Base-by-base conservation (phyloP, 176 grass and related monocot species). In the Oryza coarctata region DNA sequence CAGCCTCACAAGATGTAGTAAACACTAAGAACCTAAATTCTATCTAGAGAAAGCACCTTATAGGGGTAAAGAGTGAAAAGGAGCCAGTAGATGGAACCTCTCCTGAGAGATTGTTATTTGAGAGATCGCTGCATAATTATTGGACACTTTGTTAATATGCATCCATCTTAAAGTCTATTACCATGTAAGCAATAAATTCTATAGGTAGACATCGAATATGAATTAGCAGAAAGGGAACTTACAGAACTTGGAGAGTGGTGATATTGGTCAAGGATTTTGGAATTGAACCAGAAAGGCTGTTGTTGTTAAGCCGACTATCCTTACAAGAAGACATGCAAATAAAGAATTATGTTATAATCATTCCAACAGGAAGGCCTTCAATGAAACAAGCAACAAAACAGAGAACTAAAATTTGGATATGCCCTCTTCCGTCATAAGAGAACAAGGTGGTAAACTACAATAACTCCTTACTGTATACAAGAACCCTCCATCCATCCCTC, bases 271-370 rank as follows among this genome's bases (percentile, higher is more conserved):
- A 81, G 11, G 85, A 90, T 47, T 86, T 13, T 8, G 93, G 90
- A 74, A 95, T 95, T 84, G 36, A 8, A 65, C 85, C 82, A 25
- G 65, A 75, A 75, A 95, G 79, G 28, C 78, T 90, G 75, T 95
- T 95, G 90, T 95, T 95, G 84, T 95, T 95, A 81, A 95, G 85
- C 82, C 93, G 93, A 25, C 93, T 95, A 43, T 90, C 65, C 74
- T 91, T 84, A 67, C 82, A 91, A 32, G 74, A 60, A 92, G 45
- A 66, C 31, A 87, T 78, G 68, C 15, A 85, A 73, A 81, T 1
- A 82, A 77, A 84, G 1, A 76, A 71, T 69, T 52, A 61, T 1
- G 20, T 84, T 76, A 87, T 33, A 75, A 87, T 86, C 43, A 10
- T 83, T 86, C 74, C 49, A 74, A 83, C 22, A 50, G 18, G 28